Conservation (phyloP, 2,329 filamentous ascomycete species). For the Cryphonectria parasitica region DNA sequence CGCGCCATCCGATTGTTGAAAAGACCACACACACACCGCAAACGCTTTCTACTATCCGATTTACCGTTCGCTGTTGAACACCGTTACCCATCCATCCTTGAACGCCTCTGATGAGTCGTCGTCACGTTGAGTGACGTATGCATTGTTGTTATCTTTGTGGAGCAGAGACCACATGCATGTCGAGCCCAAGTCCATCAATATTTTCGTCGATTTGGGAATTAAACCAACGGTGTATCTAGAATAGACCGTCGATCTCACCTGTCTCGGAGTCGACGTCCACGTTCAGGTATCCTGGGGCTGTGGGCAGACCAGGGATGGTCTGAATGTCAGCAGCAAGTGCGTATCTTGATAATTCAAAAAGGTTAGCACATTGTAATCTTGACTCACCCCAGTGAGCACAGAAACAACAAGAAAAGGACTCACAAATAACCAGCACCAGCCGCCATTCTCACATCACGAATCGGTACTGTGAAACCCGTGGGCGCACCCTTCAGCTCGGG, state of each 20-base stretch:
- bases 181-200: background rate
- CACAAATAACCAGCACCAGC: slow-evolving; percentile 91
- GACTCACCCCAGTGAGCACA: slow-evolving; percentile 24
- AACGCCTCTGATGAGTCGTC: slow-evolving; percentile 6
- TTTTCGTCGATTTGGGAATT: background rate
- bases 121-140: slow-evolving; percentile 17
- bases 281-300: slow-evolving; percentile 92
- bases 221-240: slow-evolving; percentile 59
- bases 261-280: slow-evolving; percentile 83
- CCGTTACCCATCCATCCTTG: background rate
- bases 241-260: slow-evolving; percentile 86
- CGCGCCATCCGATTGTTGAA: slow-evolving; percentile 17
- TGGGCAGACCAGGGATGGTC: slow-evolving; percentile 94
- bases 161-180: background rate
- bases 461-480: slow-evolving; percentile 90
- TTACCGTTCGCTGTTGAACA: slow-evolving; percentile 7
- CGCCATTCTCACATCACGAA: slow-evolving; percentile 90
- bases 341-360: slow-evolving; percentile 58
- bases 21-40: slow-evolving; percentile 4
- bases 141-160: background rate
- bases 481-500: slow-evolving; percentile 93
- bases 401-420: slow-evolving; percentile 42
- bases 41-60: background rate
- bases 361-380: slow-evolving; percentile 38
- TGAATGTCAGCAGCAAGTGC: slow-evolving; percentile 96